Percentiles rank a stretch among this genome's conserved stretches.
phyloP scores from a whole-genome alignment of 257 asterid genomes.

The Gynochthodes officinalis region DNA sequence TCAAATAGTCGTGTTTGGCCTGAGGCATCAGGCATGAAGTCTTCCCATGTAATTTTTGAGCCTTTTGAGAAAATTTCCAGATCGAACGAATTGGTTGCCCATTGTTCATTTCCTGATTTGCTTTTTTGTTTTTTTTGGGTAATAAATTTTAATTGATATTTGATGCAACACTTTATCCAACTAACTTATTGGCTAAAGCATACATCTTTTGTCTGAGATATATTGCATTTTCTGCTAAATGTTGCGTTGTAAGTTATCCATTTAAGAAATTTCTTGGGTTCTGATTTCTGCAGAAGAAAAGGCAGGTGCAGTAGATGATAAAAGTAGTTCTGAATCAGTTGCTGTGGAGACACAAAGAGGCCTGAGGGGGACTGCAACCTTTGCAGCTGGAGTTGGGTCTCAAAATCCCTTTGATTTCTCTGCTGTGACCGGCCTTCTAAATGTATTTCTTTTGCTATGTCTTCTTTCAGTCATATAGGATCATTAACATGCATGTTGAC shows the following conservation, averaged over 20 bases:
- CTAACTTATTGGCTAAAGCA: too few relatives aligned
- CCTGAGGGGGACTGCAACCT: conserved; percentile 37
- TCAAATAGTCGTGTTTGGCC: background rate
- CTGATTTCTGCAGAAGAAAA: conserved; percentile 41
- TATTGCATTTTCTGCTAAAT: too few relatives aligned
- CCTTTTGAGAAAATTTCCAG: background rate
- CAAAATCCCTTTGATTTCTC: conserved; percentile 84
- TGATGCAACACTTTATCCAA: too few relatives aligned
- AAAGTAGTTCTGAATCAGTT: conserved; percentile 28
- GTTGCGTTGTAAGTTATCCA: too few relatives aligned
- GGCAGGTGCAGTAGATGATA: conserved; percentile 39
- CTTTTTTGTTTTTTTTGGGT: too few relatives aligned
- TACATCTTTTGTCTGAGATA: too few relatives aligned
- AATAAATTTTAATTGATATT: too few relatives aligned
- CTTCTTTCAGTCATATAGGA: background rate
- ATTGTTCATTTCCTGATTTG: too few relatives aligned
- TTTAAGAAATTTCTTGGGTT: too few relatives aligned
- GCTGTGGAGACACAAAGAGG: conserved; percentile 47
- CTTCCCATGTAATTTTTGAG: background rate
- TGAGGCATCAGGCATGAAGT: too few relatives aligned
- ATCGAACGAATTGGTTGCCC: background rate
- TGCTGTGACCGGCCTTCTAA: conserved; percentile 78
- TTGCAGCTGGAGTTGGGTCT: conserved; percentile 44
- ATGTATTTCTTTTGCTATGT: conserved; percentile 34
- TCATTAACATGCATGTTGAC: background rate